Evolutionary conservation across 1,139 yeast species (phyloP).

Genomic region (Magnusiomyces ingens): DNA sequence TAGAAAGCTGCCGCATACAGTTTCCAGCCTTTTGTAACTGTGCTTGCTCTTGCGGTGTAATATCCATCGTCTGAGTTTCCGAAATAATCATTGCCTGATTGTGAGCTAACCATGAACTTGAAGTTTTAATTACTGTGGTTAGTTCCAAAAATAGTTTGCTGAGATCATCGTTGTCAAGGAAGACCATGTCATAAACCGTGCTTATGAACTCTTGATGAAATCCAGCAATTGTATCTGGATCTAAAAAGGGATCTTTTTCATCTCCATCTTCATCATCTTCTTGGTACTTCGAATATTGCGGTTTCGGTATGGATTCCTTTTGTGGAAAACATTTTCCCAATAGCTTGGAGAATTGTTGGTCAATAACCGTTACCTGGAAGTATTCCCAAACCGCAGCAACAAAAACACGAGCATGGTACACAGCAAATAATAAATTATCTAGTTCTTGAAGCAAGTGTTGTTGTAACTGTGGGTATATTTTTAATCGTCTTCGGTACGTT

Average conservation of each 20-base stretch:
- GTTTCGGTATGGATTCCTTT: not conserved
- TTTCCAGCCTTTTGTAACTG: not conserved
- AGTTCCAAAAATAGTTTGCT: not conserved
- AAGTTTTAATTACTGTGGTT: not conserved
- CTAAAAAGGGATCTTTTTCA: not conserved
- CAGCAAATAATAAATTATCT: conserved; percentile 1
- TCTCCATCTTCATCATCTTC: not conserved
- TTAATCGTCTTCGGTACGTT: not conserved
- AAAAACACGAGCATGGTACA: conserved; percentile 4
- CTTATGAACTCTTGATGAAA: conserved; percentile 5
- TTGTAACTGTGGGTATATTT: not conserved
- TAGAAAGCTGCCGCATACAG: not conserved
- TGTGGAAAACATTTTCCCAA: conserved; percentile 3
- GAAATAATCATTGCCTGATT: not conserved
- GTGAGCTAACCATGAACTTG: not conserved
- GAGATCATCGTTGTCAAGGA: not conserved
- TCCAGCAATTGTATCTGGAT: conserved; percentile 3
- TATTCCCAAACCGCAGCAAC: conserved; percentile 22
- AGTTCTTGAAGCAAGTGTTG: not conserved
- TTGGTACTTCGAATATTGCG: not conserved
- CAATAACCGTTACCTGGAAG: conserved; percentile 20
- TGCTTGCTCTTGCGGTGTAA: not conserved
- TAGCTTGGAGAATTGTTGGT: conserved; percentile 5
- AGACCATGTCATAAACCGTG: conserved; percentile 1
- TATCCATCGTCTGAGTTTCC: not conserved